Percentiles rank a stretch among this genome's conserved stretches.
Evolutionary conservation across 176 grass and related monocot species (phyloP).

Genomic region (Eremochloa ophiuroides): DNA sequence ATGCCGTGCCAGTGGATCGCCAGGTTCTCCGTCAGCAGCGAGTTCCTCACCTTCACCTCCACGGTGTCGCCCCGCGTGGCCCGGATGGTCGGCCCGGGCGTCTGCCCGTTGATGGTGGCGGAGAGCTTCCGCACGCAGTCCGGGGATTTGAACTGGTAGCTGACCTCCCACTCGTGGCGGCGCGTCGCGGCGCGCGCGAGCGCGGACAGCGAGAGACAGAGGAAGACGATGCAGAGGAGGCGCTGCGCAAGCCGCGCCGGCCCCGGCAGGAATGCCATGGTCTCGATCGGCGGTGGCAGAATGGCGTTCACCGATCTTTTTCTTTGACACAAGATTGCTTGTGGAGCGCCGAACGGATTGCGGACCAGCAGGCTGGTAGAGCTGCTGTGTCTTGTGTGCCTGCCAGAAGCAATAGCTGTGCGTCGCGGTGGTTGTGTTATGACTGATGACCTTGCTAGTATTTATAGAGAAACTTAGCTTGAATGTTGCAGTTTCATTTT

Average conservation of each 20-base stretch:
- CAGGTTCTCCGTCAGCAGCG: slow-evolving; percentile 65
- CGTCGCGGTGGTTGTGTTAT: not conserved
- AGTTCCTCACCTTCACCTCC: slow-evolving; percentile 48
- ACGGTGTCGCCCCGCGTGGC: slow-evolving; percentile 65
- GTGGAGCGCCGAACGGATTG: not conserved
- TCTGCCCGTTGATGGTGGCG: slow-evolving; percentile 59
- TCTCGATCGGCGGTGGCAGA: no score
- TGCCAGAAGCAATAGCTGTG: not conserved
- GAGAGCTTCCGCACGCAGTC: slow-evolving; percentile 73
- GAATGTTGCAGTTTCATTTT: not conserved
- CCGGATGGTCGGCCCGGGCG: slow-evolving; percentile 61
- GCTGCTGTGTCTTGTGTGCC: not conserved
- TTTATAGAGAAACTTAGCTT: not conserved
- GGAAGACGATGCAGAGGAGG: slow-evolving; percentile 30
- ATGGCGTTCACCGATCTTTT: not conserved
- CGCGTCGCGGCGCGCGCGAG: slow-evolving; percentile 18
- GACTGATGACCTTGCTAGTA: not conserved
- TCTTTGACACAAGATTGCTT: not conserved
- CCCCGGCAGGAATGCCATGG: not conserved
- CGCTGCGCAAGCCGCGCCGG: not conserved
- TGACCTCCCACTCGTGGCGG: slow-evolving; percentile 59
- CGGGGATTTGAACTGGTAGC: slow-evolving; percentile 53
- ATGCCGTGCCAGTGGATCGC: slow-evolving; percentile 95
- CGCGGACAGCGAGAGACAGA: not conserved
- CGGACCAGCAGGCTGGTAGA: not conserved